Percentiles rank a stretch among this genome's conserved stretches.
Evolutionary conservation across 176 grass and related monocot species (phyloP).

Genomic region (Bromus sterilis): DNA sequence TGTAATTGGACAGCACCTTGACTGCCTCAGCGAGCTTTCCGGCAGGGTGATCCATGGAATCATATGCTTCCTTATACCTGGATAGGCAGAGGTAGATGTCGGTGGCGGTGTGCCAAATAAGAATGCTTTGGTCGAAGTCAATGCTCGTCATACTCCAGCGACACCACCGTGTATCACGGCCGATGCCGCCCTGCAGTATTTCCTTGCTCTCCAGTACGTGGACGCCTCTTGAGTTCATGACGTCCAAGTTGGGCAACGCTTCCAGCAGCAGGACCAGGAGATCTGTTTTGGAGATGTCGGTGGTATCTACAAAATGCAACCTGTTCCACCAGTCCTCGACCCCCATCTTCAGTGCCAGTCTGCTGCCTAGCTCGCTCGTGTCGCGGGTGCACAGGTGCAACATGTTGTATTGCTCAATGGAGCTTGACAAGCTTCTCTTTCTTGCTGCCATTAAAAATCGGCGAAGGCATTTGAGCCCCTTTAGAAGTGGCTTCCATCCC

Average conservation of each 20-base stretch:
- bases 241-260: background rate
- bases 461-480: background rate
- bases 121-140: constrained; percentile 3
- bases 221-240: constrained; percentile 20
- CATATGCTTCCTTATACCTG: background rate
- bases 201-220: constrained; percentile 9
- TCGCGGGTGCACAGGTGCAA: background rate
- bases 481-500: background rate
- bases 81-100: background rate
- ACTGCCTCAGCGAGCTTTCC: background rate
- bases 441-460: background rate
- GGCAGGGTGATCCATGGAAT: background rate
- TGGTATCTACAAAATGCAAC: background rate
- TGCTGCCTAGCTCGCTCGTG: background rate
- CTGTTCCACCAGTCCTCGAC: background rate
- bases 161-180: background rate
- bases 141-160: background rate
- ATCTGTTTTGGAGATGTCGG: background rate
- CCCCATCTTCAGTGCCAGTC: background rate
- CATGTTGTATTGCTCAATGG: background rate
- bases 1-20: background rate
- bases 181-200: background rate
- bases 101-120: background rate
- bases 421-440: background rate
- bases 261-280: constrained; percentile 2